phyloP scores from a whole-genome alignment of 2,329 filamentous ascomycete species.

The Phialophora macrospora region DNA sequence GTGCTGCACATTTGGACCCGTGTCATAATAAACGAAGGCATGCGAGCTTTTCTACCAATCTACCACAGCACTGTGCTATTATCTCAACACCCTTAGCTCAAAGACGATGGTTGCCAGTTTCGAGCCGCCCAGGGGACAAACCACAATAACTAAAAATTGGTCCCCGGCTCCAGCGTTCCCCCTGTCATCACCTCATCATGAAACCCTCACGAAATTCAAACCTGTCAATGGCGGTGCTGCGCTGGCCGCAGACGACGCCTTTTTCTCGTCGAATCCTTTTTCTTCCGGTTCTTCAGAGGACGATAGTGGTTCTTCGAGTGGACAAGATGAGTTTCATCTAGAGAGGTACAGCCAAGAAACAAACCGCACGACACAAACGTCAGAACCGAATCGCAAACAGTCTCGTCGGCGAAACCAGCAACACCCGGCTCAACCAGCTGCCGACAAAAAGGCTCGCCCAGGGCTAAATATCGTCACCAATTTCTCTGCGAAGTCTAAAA shows the following conservation, averaged over 20 bases:
- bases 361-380: not conserved
- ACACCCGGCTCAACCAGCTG: not conserved
- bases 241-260: slow-evolving; percentile 16
- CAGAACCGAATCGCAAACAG: slow-evolving; percentile 10
- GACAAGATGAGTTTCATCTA: slow-evolving; percentile 38
- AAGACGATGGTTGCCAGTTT: slow-evolving; percentile 25
- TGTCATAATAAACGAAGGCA: slow-evolving; percentile 1
- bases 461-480: slow-evolving; percentile 52
- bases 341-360: slow-evolving; percentile 37
- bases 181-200: slow-evolving; percentile 23
- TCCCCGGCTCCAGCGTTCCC: slow-evolving; percentile 16
- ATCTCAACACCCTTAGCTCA: not conserved
- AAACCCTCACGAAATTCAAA: slow-evolving; percentile 23
- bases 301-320: slow-evolving; percentile 33
- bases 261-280: slow-evolving; percentile 25
- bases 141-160: not conserved
- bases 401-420: slow-evolving; percentile 12
- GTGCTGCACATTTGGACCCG: not conserved
- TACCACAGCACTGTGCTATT: not conserved
- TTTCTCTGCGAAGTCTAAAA: slow-evolving; percentile 41
- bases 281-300: slow-evolving; percentile 30
- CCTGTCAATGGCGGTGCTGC: slow-evolving; percentile 19
- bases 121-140: not conserved
- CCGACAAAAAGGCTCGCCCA: slow-evolving; percentile 42
- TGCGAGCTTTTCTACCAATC: slow-evolving; percentile 1